phyloP scores from a whole-genome alignment of 1,139 yeast species.

The Zhuliangozyma parablackwelliae region DNA sequence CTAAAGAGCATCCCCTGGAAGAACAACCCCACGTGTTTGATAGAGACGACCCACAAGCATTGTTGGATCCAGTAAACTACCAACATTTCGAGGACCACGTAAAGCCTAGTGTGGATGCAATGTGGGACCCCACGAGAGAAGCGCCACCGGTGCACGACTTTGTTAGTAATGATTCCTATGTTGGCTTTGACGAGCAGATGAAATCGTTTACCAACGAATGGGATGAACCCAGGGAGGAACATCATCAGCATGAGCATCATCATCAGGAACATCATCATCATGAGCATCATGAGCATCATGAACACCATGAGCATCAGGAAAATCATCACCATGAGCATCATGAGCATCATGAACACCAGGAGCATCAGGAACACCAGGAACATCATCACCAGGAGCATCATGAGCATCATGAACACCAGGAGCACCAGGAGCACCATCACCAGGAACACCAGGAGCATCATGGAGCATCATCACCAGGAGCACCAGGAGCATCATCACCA shows the following conservation, averaged over 20 bases:
- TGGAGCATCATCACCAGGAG: too few species aligned
- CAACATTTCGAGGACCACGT: constrained; percentile 16
- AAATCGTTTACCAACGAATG: constrained; percentile 12
- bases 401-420: background rate
- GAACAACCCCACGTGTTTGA: constrained; percentile 1
- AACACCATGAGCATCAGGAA: background rate
- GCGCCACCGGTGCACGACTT: constrained; percentile 26
- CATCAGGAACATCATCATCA: constrained; percentile 2
- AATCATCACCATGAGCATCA: constrained; percentile 3
- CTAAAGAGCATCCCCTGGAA: background rate
- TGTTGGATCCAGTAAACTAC: constrained; percentile 25
- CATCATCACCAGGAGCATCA: background rate
- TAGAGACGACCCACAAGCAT: constrained; percentile 18
- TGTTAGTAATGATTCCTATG: background rate
- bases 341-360: constrained; percentile 3
- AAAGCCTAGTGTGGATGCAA: constrained; percentile 22
- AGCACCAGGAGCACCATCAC: constrained; percentile 1
- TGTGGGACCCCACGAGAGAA: constrained; percentile 38
- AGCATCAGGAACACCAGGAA: constrained; percentile 2
- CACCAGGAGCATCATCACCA: too few species aligned
- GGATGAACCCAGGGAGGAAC: constrained; percentile 10
- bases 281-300: constrained; percentile 5
- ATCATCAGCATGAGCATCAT: constrained; percentile 3
- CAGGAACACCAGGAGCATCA: background rate
- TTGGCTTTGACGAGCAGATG: constrained; percentile 8